Base-by-base conservation (phyloP, 2,329 filamentous ascomycete genomes). In the Fusarium sarcochroum region DNA sequence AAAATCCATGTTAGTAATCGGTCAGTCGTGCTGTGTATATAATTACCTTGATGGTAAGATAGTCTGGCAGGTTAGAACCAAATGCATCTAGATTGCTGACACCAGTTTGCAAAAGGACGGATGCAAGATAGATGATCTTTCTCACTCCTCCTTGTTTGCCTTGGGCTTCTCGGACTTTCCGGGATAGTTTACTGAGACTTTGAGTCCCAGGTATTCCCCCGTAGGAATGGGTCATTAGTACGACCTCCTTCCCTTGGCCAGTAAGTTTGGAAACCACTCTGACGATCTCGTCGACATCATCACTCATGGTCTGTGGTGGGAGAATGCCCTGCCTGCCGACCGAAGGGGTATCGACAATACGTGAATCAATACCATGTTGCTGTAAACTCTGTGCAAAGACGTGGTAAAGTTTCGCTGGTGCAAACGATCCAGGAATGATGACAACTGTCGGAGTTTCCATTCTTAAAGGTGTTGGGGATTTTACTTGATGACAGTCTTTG, bases 141-240 rank as follows among this genome's bases (percentile, higher is more conserved):
- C 61, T 25, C 1, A 68, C 5, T 1, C 66, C 64, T 5, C 66
- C 66, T 10, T 42, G 9, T 10, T 67, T 63, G 1, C 48, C 63
- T 5, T 50, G 21, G 6, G 32, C 18, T 7, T 50, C 20, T 0
- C 63, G 48, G 2, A 44, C 35, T 6, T 67, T 67, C 13, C n/a
- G 41, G 0, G 65, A 68, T 8, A 68, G 46, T 7, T 51, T 48
- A 3, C 44, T 32, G 0, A 68, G 50, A n/a, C 51, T 27, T 11
- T 68, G 51, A 1, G 66, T 68, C 4, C 50, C 64, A 5, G 59
- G 54, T 8, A 68, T 68, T 1, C 66, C 66, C 3, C 66, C 66
- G 14, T 68, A 68, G 0, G 66, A 68, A 32, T 68, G 64, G 14
- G 59, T 53, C 41, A 68, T 44, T 0, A 68, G 14, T 1, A 68